phyloP scores from a whole-genome alignment of 257 asterid genomes.

The Vinca minor region DNA sequence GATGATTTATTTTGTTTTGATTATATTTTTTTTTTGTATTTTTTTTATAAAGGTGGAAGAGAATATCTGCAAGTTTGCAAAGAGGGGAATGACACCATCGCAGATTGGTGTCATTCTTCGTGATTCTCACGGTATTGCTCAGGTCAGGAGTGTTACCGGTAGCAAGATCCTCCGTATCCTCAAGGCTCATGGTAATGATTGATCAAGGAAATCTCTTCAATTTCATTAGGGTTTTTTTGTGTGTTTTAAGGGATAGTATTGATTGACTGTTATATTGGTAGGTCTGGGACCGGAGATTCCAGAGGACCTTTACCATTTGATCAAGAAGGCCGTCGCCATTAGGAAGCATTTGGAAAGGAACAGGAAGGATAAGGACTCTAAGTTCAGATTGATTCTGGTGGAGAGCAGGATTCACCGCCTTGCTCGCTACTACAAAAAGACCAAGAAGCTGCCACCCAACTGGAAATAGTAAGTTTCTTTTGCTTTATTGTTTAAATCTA shows the following conservation, averaged over 20 bases:
- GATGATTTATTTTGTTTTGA: not conserved
- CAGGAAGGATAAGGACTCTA: constrained; percentile 86
- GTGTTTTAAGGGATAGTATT: too few species aligned
- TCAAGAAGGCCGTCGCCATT: constrained; percentile 81
- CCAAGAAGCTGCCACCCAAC: constrained; percentile 87
- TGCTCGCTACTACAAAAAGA: constrained; percentile 93
- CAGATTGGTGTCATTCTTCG: constrained; percentile 87
- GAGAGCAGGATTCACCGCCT: constrained; percentile 94
- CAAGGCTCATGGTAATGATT: constrained; percentile 87
- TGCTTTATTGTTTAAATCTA: not conserved
- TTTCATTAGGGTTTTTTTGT: not conserved
- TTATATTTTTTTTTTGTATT: too few species aligned
- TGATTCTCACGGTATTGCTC: constrained; percentile 83
- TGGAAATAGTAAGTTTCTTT: constrained; percentile 64
- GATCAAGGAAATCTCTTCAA: too few species aligned
- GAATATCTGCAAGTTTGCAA: constrained; percentile 66
- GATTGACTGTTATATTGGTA: constrained; percentile 10
- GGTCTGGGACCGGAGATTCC: constrained; percentile 95
- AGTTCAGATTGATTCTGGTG: constrained; percentile 74
- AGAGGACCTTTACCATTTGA: constrained; percentile 69
- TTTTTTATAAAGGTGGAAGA: constrained; percentile 50
- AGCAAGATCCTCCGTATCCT: constrained; percentile 86
- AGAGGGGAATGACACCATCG: constrained; percentile 73
- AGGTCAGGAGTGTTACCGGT: constrained; percentile 76
- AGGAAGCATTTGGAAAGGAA: constrained; percentile 87